Evolutionary conservation across 768 basidiomycete species (phyloP).

Genomic region (Serendipita sp.): DNA sequence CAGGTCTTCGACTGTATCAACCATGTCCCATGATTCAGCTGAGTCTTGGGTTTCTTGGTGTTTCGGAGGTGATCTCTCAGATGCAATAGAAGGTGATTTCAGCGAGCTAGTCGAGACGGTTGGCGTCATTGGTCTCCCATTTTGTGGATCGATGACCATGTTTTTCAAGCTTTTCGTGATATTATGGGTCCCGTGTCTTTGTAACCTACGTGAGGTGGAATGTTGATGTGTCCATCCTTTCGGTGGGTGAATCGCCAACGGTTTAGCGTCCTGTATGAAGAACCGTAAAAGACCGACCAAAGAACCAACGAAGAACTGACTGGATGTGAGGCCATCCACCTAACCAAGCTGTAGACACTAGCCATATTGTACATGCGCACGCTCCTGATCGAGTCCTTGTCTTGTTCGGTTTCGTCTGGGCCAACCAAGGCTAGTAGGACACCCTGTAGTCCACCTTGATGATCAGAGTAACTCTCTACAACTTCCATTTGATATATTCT

Average conservation of each 20-base stretch:
- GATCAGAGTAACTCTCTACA: slow-evolving; percentile 46
- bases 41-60: neutral
- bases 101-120: slow-evolving; percentile 7
- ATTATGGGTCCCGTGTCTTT: slow-evolving; percentile 19
- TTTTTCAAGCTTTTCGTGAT: slow-evolving; percentile 11
- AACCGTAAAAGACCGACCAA: slow-evolving; percentile 5
- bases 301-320: slow-evolving; percentile 21
- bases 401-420: slow-evolving; percentile 34
- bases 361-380: slow-evolving; percentile 74
- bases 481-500: slow-evolving; percentile 68
- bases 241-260: slow-evolving; percentile 29
- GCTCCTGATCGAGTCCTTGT: slow-evolving; percentile 37
- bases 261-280: slow-evolving; percentile 33
- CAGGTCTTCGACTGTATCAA: slow-evolving; percentile 61
- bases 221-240: slow-evolving; percentile 2
- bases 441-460: slow-evolving; percentile 41
- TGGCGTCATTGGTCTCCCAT: slow-evolving; percentile 19
- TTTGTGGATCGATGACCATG: slow-evolving; percentile 15
- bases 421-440: slow-evolving; percentile 66
- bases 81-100: neutral
- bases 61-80: slow-evolving; percentile 6
- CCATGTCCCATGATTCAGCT: slow-evolving; percentile 29
- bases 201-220: slow-evolving; percentile 9
- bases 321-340: slow-evolving; percentile 55
- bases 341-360: slow-evolving; percentile 57